Evolutionary conservation across 768 basidiomycete genomes (phyloP), one percentile per base, ranked within the genome.

Genomic region (Phlegmacium glaucopus): DNA sequence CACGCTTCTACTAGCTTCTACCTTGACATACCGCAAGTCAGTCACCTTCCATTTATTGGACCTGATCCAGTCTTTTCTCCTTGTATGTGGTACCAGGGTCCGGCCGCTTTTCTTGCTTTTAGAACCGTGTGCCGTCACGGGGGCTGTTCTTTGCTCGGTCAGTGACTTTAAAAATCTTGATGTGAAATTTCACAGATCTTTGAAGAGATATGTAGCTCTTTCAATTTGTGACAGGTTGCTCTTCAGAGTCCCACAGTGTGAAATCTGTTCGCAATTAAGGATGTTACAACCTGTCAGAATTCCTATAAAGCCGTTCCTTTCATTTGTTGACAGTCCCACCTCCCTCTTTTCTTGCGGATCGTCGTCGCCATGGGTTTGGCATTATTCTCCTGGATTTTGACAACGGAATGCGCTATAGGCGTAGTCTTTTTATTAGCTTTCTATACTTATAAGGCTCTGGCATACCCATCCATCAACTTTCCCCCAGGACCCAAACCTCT

Each of bases 401-500:
- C 51, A 41, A 44, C 51, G 46, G 54, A 52, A 34, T 42, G 36
- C 44, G 43, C 49, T 36, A 37, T 57, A 41, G 44, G 48, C 41
- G 44, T 43, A 22, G 16, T 49, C n/a, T 6, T 59, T 36, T 29
- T 47, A 46, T 52, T 52, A 30, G 47, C 49, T 13, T 59, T 58
- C 49, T 51, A 61, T 46, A 49, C 52, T 36, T 63, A 62, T 49
- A 58, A 55, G 32, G 51, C 56, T n/a, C 38, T 61, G 27, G 53
- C 56, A 22, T 45, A 61, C 17, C 49, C 57, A 18, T 55, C 57
- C 39, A 55, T 37, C 22, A 66, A 63, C 35, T 62, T 66, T 26
- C 75, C 77, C 15, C 78, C 79, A 6, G 79, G 79, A 1, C 79
- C 79, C 2, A 66, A 55, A 36, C 67, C 68, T 1, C 54, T 67